Evolutionary conservation across 176 grass and related monocot genomes (phyloP).

Genomic region (Thalia dealbata): DNA sequence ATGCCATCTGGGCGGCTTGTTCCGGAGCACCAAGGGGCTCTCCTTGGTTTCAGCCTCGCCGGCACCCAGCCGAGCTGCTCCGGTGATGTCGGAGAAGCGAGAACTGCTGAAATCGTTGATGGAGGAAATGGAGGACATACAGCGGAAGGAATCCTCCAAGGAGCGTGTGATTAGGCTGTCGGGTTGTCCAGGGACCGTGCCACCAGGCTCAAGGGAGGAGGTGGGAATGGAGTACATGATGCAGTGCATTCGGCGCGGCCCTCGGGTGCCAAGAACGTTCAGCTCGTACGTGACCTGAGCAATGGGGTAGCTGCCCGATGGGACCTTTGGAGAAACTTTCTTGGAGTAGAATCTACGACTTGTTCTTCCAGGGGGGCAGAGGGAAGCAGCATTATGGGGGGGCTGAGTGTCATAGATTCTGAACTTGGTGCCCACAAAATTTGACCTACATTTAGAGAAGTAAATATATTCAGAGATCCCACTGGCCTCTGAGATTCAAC

Average conservation of each 20-base stretch:
- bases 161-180: conserved; percentile 57
- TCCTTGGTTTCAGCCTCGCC: conserved; percentile 44
- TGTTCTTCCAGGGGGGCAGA: conserved; percentile 40
- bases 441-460: conserved; percentile 44
- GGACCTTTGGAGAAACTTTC: conserved; percentile 81
- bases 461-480: not conserved
- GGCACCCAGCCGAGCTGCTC: conserved; percentile 13
- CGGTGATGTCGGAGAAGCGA: conserved; percentile 45
- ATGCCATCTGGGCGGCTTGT: conserved; percentile 93
- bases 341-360: conserved; percentile 72
- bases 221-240: conserved; percentile 84
- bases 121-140: conserved; percentile 67
- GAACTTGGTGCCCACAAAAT: conserved; percentile 97
- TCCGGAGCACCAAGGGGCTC: conserved; percentile 73
- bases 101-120: conserved; percentile 80
- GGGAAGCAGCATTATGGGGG: conserved; percentile 40
- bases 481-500: no score
- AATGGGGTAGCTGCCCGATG: conserved; percentile 63
- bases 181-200: conserved; percentile 66
- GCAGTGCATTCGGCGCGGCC: conserved; percentile 86
- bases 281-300: conserved; percentile 86
- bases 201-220: conserved; percentile 61
- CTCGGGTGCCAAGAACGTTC: conserved; percentile 88
- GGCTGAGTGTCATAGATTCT: conserved; percentile 80
- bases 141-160: conserved; percentile 77